phyloP scores from a whole-genome alignment of 371 early-diverging fungal genomes.

The Paraphysoderma sedebokerense region DNA sequence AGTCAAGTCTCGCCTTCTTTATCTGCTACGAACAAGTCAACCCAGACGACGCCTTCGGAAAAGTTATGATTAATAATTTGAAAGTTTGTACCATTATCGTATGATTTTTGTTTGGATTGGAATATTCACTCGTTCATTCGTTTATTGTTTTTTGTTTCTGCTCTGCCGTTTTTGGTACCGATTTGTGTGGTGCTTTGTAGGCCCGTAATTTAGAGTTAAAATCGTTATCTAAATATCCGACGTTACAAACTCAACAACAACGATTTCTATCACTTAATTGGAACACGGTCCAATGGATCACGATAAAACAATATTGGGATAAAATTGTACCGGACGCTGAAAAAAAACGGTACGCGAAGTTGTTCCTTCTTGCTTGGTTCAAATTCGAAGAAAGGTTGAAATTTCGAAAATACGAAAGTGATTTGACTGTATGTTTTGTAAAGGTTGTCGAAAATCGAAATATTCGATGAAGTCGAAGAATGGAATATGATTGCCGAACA shows the following conservation, averaged over 20 bases:
- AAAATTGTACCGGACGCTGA: slow-evolving; percentile 23
- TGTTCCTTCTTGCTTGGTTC: not conserved
- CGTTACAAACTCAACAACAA: slow-evolving; percentile 39
- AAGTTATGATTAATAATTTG: slow-evolving; percentile 75
- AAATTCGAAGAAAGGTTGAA: slow-evolving; percentile 1
- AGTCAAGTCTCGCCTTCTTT: slow-evolving; percentile 27
- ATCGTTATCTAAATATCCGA: slow-evolving; percentile 56
- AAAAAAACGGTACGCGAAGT: slow-evolving; percentile 23
- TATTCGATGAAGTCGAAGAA: slow-evolving; percentile 89
- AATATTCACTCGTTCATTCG: not conserved
- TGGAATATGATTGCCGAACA: slow-evolving; percentile 68
- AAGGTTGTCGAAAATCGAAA: slow-evolving; percentile 57
- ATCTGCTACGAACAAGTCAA: slow-evolving; percentile 76
- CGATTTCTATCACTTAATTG: slow-evolving; percentile 45
- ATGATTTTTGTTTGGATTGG: not conserved
- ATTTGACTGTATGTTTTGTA: not conserved
- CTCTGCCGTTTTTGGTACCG: slow-evolving; percentile 1
- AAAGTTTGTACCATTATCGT: slow-evolving; percentile 18
- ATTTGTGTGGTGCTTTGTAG: slow-evolving; percentile 6
- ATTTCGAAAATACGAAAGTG: not conserved
- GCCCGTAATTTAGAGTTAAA: slow-evolving; percentile 47
- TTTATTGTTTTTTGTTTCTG: not conserved
- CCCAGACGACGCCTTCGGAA: slow-evolving; percentile 80
- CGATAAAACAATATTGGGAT: slow-evolving; percentile 52
- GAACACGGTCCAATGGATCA: slow-evolving; percentile 40